Base-by-base conservation (phyloP, 257 asterid genomes). In the Primulina huaijiensis region DNA sequence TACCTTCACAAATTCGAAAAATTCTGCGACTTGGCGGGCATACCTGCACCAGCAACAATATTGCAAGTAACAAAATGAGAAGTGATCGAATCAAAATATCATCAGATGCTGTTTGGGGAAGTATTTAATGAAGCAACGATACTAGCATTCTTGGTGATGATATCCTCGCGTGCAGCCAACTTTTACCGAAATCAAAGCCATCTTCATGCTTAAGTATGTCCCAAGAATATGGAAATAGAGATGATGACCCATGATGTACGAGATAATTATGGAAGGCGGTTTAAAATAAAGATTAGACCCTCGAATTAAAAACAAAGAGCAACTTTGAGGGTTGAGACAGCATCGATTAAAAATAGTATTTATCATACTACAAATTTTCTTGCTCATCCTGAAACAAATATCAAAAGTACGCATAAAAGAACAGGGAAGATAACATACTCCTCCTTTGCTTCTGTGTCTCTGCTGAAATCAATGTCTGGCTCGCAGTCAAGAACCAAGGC, bases 401-500 rank as follows among this genome's bases (percentile, higher is more conserved):
- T 7, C 38, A 30, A 55, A 61, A 52, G 2, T 7, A 58, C 53
- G 34, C 30, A 40, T 37, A 4, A 65, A 3, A 8, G 52, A 74
- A 19, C 52, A 70, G 72, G 78, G 60, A 43, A 60, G 35, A 68
- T 5, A 71, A 80, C 98, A 40, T 89, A 93, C 99, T 85, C 92
- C 66, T 75, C 75, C 86, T 93, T 93, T 38, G 99, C 97, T 72
- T 93, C 92, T 21, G 86, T 68, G 68, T 93, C 99, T 77, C 78
- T 88, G 89, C 75, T 90, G 67, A 89, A 93, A 78, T 93, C 98
- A 64, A 90, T 87, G 76, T 93, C 92, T 8, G 96, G 97, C 76
- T 93, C 99, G 56, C 99, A 93, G 82, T 93, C 95, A 4, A 93
- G 99, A 82, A 93, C 94, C 84, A 93, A 84, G 6, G 97, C 97